Base-by-base conservation (phyloP, 176 grass and related monocot species). In the Themeda triandra region DNA sequence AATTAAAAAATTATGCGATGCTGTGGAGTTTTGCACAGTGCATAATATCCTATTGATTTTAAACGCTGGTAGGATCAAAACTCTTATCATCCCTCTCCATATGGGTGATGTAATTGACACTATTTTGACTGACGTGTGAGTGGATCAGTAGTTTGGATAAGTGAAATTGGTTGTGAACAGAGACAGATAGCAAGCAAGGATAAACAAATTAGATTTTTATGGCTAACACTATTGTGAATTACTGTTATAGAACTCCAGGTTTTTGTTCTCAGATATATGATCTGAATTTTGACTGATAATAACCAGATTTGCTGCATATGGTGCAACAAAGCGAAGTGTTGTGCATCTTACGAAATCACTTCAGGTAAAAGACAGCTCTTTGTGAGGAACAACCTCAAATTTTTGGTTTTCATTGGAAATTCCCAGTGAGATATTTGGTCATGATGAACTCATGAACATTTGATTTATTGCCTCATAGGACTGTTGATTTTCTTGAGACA, bases 281-380 rank as follows among this genome's bases (percentile, higher is more conserved):
- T 32, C 65, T 56, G 29, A 62, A 80, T 44, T 80, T n/a, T 77
- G 39, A 17, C 75, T 48, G 21, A 76, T 82, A 71, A 84, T 86
- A 15, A 69, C 63, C 80, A 98, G 96, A 85, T 98, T 94, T 92
- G 91, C 93, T 66, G 93, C 96, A 87, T 98, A 98, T 83, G 93
- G 96, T 90, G 96, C 96, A 81, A 93, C 96, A 49, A 98, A 95
- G 65, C 85, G 91, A 51, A 98, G 93, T 87, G 93, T 93, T 29
- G 96, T 98, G 83, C 96, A 94, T 79, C 91, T 98, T 85, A 95
- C 89, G 28, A 98, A 98, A 80, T 98, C 93, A 82, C 84, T 98
- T 58, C 96, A 98, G 96, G 91, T 98, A 93, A 79, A 78, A 46
- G 19, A 66, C 69, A 71, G 23, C 10, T 1, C 18, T 73, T 54